These are phyloP conservation scores for Moesziomyces antarcticus DNA, from an alignment of 1,284 basidiomycete species.

Conservation along the genomic window DNA sequence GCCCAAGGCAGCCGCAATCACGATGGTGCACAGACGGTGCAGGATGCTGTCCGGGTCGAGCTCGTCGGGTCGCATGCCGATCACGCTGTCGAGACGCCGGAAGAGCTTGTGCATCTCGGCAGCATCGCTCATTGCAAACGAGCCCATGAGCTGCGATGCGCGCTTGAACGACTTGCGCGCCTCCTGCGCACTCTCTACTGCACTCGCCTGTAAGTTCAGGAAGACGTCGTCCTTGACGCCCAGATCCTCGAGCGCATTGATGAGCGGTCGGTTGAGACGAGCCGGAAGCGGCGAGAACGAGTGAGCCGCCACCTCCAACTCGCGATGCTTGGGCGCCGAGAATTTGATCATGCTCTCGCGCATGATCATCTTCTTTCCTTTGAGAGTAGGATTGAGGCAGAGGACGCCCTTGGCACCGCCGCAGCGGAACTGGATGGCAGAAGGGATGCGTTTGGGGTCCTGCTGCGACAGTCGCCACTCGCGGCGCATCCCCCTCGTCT, in stretches of 20 bases:
- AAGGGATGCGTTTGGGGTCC: conserved; percentile 18
- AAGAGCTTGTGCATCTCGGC: conserved; percentile 28
- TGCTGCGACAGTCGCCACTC: conserved; percentile 18
- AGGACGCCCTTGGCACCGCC: conserved; percentile 41
- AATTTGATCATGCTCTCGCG: conserved; percentile 41
- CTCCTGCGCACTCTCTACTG: conserved; percentile 19
- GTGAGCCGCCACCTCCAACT: conserved; percentile 31
- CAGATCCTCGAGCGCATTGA: conserved; percentile 40
- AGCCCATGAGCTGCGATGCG: conserved; percentile 23
- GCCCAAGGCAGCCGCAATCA: conserved; percentile 32
- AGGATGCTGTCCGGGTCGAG: conserved; percentile 19
- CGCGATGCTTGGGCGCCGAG: conserved; percentile 18
- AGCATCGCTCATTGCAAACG: conserved; percentile 24
- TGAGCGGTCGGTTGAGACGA: conserved; percentile 32
- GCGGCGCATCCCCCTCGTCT: conserved; percentile 23
- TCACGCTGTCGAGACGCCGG: conserved; percentile 8
- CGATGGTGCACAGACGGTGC: conserved; percentile 22
- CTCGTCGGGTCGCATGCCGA: conserved; percentile 19
- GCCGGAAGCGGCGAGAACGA: conserved; percentile 28
- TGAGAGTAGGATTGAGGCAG: conserved; percentile 23
- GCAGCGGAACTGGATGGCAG: conserved; percentile 29
- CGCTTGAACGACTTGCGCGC: conserved; percentile 17
- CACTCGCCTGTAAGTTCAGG: conserved; percentile 18
- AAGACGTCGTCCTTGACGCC: conserved; percentile 15
- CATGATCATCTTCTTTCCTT: conserved; percentile 23